Evolutionary conservation across 129 eudicot genomes (phyloP).

Genomic region (Rutidosis leptorrhynchoides): DNA sequence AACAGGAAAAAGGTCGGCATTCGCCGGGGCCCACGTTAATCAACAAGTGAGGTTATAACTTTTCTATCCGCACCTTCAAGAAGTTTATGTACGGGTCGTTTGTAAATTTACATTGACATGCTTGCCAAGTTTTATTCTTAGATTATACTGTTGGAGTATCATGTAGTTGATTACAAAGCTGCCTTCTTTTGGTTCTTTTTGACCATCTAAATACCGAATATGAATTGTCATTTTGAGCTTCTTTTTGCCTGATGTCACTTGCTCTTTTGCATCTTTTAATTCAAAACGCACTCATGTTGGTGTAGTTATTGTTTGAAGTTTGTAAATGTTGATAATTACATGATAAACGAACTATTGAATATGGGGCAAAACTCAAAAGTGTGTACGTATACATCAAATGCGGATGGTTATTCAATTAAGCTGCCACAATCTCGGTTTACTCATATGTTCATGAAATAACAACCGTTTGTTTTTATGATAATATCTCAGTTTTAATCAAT

Average conservation of each 20-base stretch:
- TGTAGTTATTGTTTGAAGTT: neutral
- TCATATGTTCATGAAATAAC: neutral
- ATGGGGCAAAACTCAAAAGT: too few relatives aligned
- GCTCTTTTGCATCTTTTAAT: neutral
- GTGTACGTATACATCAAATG: neutral
- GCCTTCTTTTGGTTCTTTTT: neutral
- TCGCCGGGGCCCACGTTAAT: conserved; percentile 22
- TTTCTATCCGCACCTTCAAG: neutral
- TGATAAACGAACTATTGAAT: too few relatives aligned
- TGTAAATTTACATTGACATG: conserved; percentile 41
- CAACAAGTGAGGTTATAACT: neutral
- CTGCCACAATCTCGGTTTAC: neutral
- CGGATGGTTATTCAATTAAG: neutral
- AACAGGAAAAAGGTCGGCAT: conserved; percentile 27
- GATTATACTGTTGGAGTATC: conserved; percentile 11
- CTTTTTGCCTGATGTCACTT: too few relatives aligned
- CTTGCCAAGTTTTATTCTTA: conserved; percentile 2
- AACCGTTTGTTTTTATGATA: too few relatives aligned
- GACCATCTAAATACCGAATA: neutral
- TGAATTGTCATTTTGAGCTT: conserved; percentile 21
- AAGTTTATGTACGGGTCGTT: conserved; percentile 15
- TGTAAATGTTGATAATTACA: neutral
- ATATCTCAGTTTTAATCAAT: neutral
- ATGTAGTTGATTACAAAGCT: conserved; percentile 25
- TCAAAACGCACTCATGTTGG: neutral